Evolutionary conservation across 2,329 filamentous ascomycete species (phyloP), one percentile per base, ranked within the genome.

Genomic region (Colletotrichum lini): DNA sequence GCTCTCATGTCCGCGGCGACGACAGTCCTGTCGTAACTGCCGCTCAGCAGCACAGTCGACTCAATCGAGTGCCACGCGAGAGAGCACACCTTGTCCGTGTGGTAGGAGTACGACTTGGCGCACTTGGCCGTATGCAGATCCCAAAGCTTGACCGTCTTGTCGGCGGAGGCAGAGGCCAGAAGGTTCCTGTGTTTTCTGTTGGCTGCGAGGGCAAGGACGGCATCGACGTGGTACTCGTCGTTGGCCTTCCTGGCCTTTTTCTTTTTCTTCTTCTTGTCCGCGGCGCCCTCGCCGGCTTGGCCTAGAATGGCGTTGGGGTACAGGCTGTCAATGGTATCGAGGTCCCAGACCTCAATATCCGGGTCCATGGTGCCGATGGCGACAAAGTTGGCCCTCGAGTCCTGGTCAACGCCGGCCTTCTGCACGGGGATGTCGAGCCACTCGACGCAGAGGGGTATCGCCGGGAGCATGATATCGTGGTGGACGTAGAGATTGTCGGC

Each of bases 391-490:
- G 94, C 96, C 60, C 87, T 89, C 30, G 89, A 87, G 74, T 93
- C 90, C 72, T 89, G 89, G 52, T 89, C 88, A 6, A 87, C 83
- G 56, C 81, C 84, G 13, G 87, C 82, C 80, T 94, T 94, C 74
- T 93, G 92, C 45, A 98, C 94, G n/a, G 94, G 92, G 67, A 98
- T 88, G 80, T 98, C 94, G 54, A 99, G 84, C 96, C 96, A 99
- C 84, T 99, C 96, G 50, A 98, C 89, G 78, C 94, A 96, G 8
- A 99, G 90, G 13, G 96, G 96, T 79, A 99, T 98, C 30, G 96
- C 96, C 42, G 96, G 96, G 67, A 99, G 89, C 96, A 99, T 98
- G 77, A 99, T 97, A 82, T 99, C 96, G 88, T 99, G 96, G 84
- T 99, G 96, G 30, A 99, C 96, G 81, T 99, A 99, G 72, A 99